Evolutionary conservation across 2,329 filamentous ascomycete species (phyloP).

Genomic region (Neophaeococcomyces aloes): DNA sequence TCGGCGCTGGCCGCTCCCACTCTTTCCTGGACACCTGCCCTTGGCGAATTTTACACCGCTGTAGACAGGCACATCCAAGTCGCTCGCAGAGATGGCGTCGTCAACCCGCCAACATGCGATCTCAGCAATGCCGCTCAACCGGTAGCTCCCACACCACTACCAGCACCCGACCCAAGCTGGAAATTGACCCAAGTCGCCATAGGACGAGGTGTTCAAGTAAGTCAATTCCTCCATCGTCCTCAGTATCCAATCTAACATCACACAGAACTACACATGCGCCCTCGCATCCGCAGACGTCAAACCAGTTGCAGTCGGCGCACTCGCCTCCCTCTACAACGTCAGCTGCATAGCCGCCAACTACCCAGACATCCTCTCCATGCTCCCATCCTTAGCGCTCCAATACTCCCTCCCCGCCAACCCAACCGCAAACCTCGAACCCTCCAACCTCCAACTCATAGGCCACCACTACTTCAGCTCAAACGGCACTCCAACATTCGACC

Average conservation of each 20-base stretch:
- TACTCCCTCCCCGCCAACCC: conserved; percentile 44
- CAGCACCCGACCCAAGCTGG: conserved; percentile 50
- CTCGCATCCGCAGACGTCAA: conserved; percentile 47
- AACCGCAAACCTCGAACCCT: conserved; percentile 32
- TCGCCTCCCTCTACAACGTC: conserved; percentile 79
- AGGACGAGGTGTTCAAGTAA: conserved; percentile 62
- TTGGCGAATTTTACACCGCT: conserved; percentile 31
- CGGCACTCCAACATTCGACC: conserved; percentile 68
- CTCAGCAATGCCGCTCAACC: conserved; percentile 28
- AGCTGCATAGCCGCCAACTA: conserved; percentile 65
- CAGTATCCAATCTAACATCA: conserved; percentile 11
- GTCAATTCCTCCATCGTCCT: conserved; percentile 4
- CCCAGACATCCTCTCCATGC: conserved; percentile 53
- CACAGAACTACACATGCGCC: conserved; percentile 83
- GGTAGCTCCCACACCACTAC: conserved; percentile 46
- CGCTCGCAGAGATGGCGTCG: conserved; percentile 14
- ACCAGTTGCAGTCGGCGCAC: conserved; percentile 59
- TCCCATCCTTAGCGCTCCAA: conserved; percentile 59
- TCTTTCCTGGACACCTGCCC: conserved; percentile 29
- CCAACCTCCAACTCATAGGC: conserved; percentile 56
- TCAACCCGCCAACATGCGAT: conserved; percentile 25
- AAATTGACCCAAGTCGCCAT: conserved; percentile 67
- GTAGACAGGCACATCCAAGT: conserved; percentile 31
- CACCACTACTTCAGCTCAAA: conserved; percentile 69
- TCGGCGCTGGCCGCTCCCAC: conserved; percentile 28